Conservation (phyloP, 345 rosid genomes). For the Pseudoturritis turrita region DNA sequence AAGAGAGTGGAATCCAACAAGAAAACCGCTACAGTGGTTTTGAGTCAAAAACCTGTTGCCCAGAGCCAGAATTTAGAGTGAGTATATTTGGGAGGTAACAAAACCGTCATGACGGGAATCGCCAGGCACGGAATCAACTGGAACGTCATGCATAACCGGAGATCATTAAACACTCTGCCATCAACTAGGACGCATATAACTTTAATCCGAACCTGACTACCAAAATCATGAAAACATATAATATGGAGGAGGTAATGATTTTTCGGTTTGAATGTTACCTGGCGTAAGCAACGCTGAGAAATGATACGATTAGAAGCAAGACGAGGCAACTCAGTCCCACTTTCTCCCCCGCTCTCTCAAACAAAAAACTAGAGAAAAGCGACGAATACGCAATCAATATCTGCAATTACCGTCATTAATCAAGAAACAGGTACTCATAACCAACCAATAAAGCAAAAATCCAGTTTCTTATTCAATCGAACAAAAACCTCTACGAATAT, state of each 20-base stretch:
- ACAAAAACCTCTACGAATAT: background rate
- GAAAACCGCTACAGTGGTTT: background rate
- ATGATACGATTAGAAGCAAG: constrained; percentile 46
- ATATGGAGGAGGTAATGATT: background rate
- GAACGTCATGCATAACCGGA: constrained; percentile 83
- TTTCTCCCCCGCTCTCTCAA: constrained; percentile 72
- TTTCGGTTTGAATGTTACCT: constrained; percentile 43
- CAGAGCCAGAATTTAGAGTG: constrained; percentile 79
- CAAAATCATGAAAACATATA: too few relatives aligned
- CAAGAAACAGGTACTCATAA: constrained; percentile 13
- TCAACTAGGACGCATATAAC: constrained; percentile 38
- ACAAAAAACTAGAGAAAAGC: constrained; percentile 74
- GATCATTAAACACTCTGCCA: constrained; percentile 93
- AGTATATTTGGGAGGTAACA: constrained; percentile 67
- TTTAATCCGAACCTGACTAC: constrained; percentile 21
- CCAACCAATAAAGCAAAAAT: background rate
- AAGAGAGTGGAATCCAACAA: background rate
- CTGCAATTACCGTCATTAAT: constrained; percentile 45
- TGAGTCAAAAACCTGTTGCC: constrained; percentile 48
- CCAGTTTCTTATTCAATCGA: background rate
- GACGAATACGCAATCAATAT: constrained; percentile 83
- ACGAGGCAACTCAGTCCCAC: constrained; percentile 55
- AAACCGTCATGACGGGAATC: constrained; percentile 54
- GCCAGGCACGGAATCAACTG: constrained; percentile 70
- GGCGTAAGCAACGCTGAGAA: constrained; percentile 55